These are phyloP conservation scores for Phyllosticta capitalensis DNA, from an alignment of 2,329 filamentous ascomycete species.

Conservation along the genomic window DNA sequence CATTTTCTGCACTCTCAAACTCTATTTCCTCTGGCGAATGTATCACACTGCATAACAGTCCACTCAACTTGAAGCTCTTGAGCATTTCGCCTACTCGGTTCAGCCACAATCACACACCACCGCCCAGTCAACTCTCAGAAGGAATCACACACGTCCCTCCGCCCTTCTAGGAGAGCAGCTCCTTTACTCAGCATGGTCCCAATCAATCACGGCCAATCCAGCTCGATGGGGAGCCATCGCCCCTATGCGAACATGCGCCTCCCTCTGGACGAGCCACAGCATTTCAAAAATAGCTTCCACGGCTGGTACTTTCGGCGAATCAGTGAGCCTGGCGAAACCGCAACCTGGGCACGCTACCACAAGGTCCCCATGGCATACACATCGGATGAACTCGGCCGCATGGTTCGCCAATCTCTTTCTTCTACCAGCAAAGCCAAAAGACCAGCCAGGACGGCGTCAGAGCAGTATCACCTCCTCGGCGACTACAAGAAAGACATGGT, in stretches of 20 bases:
- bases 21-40: not conserved
- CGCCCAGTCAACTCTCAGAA: not conserved
- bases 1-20: not conserved
- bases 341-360: conserved; percentile 2
- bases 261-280: not conserved
- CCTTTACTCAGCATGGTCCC: not conserved
- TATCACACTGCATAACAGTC: not conserved
- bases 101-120: not conserved
- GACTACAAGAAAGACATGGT: not conserved
- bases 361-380: not conserved
- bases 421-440: not conserved
- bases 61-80: not conserved
- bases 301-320: conserved; percentile 5
- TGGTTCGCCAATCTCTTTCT: not conserved
- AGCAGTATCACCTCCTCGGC: conserved; percentile 5
- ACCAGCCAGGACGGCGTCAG: not conserved
- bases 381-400: not conserved
- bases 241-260: not conserved
- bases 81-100: not conserved
- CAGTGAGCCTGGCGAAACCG: not conserved
- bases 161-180: not conserved
- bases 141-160: not conserved
- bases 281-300: not conserved
- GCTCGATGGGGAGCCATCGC: not conserved
- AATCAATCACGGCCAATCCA: not conserved